Conservation (phyloP, 1,284 basidiomycete genomes). For the Apiotrichum porosum region DNA sequence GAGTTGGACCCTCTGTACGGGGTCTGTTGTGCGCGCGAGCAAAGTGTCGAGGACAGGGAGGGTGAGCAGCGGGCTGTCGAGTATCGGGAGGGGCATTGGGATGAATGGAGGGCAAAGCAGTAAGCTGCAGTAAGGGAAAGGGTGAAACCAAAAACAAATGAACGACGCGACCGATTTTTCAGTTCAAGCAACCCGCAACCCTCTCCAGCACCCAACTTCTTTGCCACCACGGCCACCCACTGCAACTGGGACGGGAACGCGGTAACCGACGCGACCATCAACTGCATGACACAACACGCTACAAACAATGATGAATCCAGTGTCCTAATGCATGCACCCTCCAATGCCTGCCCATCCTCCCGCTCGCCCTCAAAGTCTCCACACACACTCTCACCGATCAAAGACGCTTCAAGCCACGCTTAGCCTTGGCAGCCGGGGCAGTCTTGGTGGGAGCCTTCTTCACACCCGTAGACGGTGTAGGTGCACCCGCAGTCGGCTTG, state of each 20-base stretch:
- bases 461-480: neutral
- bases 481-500: constrained; percentile 5
- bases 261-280: too few relatives aligned
- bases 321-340: too few relatives aligned
- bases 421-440: constrained; percentile 28
- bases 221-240: too few relatives aligned
- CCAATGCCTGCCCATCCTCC: too few relatives aligned
- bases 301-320: neutral
- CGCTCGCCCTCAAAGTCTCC: neutral
- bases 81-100: constrained; percentile 1
- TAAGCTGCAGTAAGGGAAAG: too few relatives aligned
- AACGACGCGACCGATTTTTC: too few relatives aligned
- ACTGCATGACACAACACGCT: neutral
- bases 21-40: constrained; percentile 5
- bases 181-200: too few relatives aligned
- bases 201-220: too few relatives aligned
- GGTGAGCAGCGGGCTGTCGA: constrained; percentile 12
- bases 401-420: constrained; percentile 44
- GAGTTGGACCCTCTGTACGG: constrained; percentile 24
- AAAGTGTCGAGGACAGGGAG: constrained; percentile 10
- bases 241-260: too few relatives aligned
- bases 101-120: too few relatives aligned
- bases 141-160: too few relatives aligned
- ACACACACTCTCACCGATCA: constrained; percentile 9
- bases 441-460: constrained; percentile 24